phyloP scores from a whole-genome alignment of 129 eudicot species.

The Lactuca saligna region DNA sequence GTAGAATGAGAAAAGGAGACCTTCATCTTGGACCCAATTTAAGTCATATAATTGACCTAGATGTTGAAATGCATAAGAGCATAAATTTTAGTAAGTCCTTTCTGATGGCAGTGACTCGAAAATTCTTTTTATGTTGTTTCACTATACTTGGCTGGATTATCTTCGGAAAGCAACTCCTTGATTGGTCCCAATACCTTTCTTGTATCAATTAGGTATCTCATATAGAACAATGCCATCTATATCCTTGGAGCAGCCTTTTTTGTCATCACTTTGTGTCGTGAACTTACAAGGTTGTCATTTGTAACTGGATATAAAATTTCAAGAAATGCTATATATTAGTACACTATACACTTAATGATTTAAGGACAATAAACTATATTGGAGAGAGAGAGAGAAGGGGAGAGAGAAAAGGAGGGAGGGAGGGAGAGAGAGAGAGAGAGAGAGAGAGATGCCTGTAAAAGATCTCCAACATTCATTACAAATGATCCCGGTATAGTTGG shows the following conservation, averaged over 20 bases:
- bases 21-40: too few relatives aligned
- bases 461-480: slow-evolving; percentile 41
- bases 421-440: background rate
- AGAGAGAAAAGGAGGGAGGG: too few relatives aligned
- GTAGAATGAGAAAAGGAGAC: too few relatives aligned
- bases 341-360: too few relatives aligned
- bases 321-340: too few relatives aligned
- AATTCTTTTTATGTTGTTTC: slow-evolving; percentile 30
- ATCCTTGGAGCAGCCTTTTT: slow-evolving; percentile 37
- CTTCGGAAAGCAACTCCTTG: too few relatives aligned
- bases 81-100: slow-evolving; percentile 28
- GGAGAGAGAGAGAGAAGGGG: too few relatives aligned
- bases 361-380: background rate
- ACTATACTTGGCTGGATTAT: slow-evolving; percentile 21
- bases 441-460: slow-evolving; percentile 38
- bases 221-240: slow-evolving; percentile 36
- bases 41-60: background rate
- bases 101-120: background rate
- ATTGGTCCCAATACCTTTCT: slow-evolving; percentile 21
- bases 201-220: background rate
- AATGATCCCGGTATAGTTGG: slow-evolving; percentile 41
- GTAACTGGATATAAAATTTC: slow-evolving; percentile 25
- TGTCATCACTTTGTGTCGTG: slow-evolving; percentile 31
- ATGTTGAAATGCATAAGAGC: slow-evolving; percentile 18
- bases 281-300: slow-evolving; percentile 31